A percentile compares a stretch with the other conserved stretches of the same genome.
Conservation (phyloP, 805 yeast genomes). For the Osmozyma mogii region DNA sequence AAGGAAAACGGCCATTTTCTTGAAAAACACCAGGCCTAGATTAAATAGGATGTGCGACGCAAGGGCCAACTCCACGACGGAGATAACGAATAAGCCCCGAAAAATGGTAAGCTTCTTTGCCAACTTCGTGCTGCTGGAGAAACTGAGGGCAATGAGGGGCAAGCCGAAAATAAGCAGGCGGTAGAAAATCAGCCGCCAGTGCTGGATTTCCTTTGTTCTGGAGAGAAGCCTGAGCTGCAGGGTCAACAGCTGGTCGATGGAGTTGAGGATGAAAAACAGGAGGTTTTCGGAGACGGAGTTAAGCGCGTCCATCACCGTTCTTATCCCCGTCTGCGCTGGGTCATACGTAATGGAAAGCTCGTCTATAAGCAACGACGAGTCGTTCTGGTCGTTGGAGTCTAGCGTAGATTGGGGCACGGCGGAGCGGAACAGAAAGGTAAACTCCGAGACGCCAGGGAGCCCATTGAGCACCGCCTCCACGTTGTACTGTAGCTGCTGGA, state of each 20-base stretch:
- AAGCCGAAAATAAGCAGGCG: slow-evolving; percentile 48
- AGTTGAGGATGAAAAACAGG: slow-evolving; percentile 39
- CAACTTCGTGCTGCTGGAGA: slow-evolving; percentile 33
- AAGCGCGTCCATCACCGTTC: slow-evolving; percentile 46
- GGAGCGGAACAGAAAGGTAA: slow-evolving; percentile 18
- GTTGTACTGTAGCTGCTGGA: slow-evolving; percentile 26
- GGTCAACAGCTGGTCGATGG: slow-evolving; percentile 45
- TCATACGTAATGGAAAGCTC: slow-evolving; percentile 42
- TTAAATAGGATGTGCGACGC: slow-evolving; percentile 55
- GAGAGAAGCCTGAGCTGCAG: slow-evolving; percentile 65
- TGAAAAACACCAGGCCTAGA: slow-evolving; percentile 62
- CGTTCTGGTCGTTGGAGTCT: too few species aligned
- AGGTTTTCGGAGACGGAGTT: slow-evolving; percentile 44
- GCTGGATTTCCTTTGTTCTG: slow-evolving; percentile 60
- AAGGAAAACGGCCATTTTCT: slow-evolving; percentile 57
- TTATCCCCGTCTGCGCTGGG: slow-evolving; percentile 46
- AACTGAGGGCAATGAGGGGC: slow-evolving; percentile 49
- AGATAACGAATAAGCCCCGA: slow-evolving; percentile 60
- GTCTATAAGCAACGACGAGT: slow-evolving; percentile 15
- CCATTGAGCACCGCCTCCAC: slow-evolving; percentile 31
- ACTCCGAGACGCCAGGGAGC: slow-evolving; percentile 21
- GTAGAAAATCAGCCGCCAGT: slow-evolving; percentile 57
- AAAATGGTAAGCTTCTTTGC: slow-evolving; percentile 29
- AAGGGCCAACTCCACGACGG: slow-evolving; percentile 50
- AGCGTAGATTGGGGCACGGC: too few species aligned